Evolutionary conservation across 1,139 yeast species (phyloP), one percentile per base, ranked within the genome.

Genomic region (Candida mesenterica): DNA sequence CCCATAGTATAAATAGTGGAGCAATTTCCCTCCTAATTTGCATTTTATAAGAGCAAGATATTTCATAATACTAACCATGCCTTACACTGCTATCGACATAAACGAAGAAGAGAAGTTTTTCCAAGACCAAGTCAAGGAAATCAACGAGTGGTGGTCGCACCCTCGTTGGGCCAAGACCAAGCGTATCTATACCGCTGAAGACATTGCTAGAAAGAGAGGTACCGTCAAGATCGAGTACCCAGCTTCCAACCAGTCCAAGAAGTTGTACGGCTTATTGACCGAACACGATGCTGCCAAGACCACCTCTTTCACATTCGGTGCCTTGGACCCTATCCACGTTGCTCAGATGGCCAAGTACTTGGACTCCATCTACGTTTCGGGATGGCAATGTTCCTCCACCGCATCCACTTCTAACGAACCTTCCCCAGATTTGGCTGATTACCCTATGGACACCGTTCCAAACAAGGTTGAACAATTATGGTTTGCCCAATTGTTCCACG

Each of bases 381-480:
- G 98, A 40, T 90, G 98, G 98, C 97, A 92, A 70, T 89, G 96
- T 64, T 89, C 97, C 36, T 88, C 97, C 24, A 90, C 97, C 35
- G 97, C 97, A 38, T 90, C 97, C 18, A 86, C 96, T 33, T 86
- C 96, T 28, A 90, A 92, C 62, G 97, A 90, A 68, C 97, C 97
- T 32, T 87, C 95, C 28, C 97, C 97, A 42, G 98, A 92, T 74
- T 77, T 92, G 59, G 98, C 97, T 42, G 98, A 92, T 65, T 92
- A 92, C 67, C 97, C 97, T 39, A 85, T 84, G 85, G 97, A 92
- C 67, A 92, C 98, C 28, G 98, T 92, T 43, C 98, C 98, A 57
- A 90, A 90, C 75, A 92, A 92, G 76, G 97, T 89, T 48, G 95
- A 92, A 66, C 97, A 92, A 62, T 75, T 92, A 58, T 92, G 94